phyloP scores from a whole-genome alignment of 2,329 filamentous ascomycete genomes.

The Aspergillus pseudoterreus region DNA sequence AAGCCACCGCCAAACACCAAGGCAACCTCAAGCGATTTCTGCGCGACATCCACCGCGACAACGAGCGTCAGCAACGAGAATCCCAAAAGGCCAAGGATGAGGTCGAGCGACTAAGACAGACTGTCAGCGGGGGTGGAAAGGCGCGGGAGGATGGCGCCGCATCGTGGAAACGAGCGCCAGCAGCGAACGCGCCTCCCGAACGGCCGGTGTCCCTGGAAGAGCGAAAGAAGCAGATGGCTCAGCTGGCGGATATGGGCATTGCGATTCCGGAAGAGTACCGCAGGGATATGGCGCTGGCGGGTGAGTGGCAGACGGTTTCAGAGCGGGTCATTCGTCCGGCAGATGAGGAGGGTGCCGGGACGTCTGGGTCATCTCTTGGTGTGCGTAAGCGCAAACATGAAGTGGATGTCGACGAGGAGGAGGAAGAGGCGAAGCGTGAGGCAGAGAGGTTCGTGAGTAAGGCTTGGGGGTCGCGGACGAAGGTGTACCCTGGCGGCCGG shows the following conservation, averaged over 20 bases:
- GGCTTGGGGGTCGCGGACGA: constrained; percentile 43
- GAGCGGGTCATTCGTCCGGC: constrained; percentile 33
- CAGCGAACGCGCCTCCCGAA: constrained; percentile 24
- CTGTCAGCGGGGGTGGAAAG: constrained; percentile 52
- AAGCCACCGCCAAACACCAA: constrained; percentile 81
- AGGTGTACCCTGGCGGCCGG: constrained; percentile 36
- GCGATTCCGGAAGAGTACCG: constrained; percentile 75
- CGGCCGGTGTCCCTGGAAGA: constrained; percentile 57
- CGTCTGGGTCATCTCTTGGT: constrained; percentile 41
- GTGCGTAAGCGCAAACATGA: constrained; percentile 45
- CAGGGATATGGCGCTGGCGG: constrained; percentile 78
- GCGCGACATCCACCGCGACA: constrained; percentile 78
- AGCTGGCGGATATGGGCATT: constrained; percentile 83
- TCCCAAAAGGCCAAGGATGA: constrained; percentile 80
- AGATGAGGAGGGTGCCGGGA: constrained; percentile 37
- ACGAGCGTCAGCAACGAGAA: constrained; percentile 76
- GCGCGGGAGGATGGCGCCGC: constrained; percentile 16
- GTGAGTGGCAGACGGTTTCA: constrained; percentile 77
- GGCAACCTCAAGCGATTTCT: constrained; percentile 82
- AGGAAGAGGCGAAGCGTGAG: constrained; percentile 34
- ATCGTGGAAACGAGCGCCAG: constrained; percentile 29
- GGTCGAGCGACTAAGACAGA: constrained; percentile 77
- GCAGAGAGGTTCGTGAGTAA: constrained; percentile 33
- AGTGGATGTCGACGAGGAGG: constrained; percentile 37
- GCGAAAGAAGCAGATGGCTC: constrained; percentile 77